Evolutionary conservation across 345 rosid species (phyloP), one percentile per base, ranked within the genome.

Genomic region (Dimocarpus longan): DNA sequence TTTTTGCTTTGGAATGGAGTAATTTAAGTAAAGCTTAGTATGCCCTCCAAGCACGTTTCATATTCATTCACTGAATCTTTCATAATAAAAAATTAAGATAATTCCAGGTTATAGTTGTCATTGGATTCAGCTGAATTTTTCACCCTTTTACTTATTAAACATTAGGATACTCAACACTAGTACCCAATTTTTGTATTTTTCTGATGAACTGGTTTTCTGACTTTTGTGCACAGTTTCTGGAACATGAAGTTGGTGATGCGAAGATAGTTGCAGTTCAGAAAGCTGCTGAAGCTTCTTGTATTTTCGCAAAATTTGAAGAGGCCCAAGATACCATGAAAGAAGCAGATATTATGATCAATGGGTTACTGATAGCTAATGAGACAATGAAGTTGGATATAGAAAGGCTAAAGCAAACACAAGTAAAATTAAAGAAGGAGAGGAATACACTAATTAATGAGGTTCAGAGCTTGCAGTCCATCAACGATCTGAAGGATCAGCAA

Each of bases 291-390:
- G 91, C 89, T 82, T 90, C 88, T 78, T 89, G 92, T 81, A 71
- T 89, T 79, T 84, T 87, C 72, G 88, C 92, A 48, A 96, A 93
- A 87, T 94, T 93, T 85, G 95, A 89, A 76, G 99, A 94, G 92
- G 97, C 98, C 18, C 97, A 91, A 79, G 87, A 87, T 74, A 86
- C 90, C 70, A 84, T 96, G 87, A 90, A 77, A 86, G 99, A 96
- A 71, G 97, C 99, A 76, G 94, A 96, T 86, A 82, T 87, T 68
- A 86, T 91, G 82, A 90, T 96, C 80, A 96, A 91, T 82, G 93
- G 86, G 76, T 90, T 96, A 64, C 57, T 88, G 88, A 87, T 88
- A 76, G 97, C 94, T 44, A 96, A 94, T 68, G 93, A 91, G 84
- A 82, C 71, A 70, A 78, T 93, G 95, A 96, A 93, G 86, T 77